These are phyloP conservation scores for Avena atlantica DNA, from an alignment of 176 grass and related monocot genomes.

Conservation along the genomic window DNA sequence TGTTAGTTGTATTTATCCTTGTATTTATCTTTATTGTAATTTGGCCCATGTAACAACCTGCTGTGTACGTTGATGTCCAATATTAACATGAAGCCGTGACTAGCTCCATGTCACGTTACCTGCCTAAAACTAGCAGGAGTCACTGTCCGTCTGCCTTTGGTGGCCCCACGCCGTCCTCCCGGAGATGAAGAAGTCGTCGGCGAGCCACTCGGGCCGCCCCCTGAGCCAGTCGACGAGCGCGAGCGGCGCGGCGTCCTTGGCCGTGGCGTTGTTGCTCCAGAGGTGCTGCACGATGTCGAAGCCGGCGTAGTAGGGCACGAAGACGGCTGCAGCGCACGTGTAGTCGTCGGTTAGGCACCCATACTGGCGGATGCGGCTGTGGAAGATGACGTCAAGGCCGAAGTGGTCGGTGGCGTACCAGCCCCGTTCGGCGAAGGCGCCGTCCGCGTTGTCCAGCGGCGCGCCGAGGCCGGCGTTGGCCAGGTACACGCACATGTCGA, in stretches of 20 bases:
- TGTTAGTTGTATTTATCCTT: no score
- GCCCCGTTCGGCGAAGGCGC: conserved; percentile 60
- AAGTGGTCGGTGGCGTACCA: conserved; percentile 90
- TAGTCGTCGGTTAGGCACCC: conserved; percentile 68
- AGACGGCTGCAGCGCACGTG: conserved; percentile 63
- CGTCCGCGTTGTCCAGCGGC: conserved; percentile 55
- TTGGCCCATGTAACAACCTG: no score
- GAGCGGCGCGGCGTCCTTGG: conserved; percentile 52
- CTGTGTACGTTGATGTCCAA: no score
- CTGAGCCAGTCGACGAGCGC: conserved; percentile 62
- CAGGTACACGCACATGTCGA: no score
- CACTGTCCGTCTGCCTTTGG: conserved; percentile 49
- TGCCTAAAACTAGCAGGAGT: background rate
- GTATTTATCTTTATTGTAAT: no score
- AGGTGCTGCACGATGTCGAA: conserved; percentile 72
- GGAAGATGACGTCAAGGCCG: conserved; percentile 79
- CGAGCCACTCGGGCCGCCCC: conserved; percentile 60
- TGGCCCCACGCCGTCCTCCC: conserved; percentile 70
- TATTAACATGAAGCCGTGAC: no score
- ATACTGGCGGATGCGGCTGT: conserved; percentile 64
- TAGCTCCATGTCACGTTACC: no score
- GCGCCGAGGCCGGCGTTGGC: no score
- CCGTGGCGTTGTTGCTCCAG: conserved; percentile 62
- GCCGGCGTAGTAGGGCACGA: conserved; percentile 80
- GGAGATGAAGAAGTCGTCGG: conserved; percentile 69